A percentile compares a stretch with the other conserved stretches of the same genome.
These are phyloP conservation scores for Beta macrorhiza DNA, from an alignment of 179 eudicot genomes.

Conservation along the genomic window DNA sequence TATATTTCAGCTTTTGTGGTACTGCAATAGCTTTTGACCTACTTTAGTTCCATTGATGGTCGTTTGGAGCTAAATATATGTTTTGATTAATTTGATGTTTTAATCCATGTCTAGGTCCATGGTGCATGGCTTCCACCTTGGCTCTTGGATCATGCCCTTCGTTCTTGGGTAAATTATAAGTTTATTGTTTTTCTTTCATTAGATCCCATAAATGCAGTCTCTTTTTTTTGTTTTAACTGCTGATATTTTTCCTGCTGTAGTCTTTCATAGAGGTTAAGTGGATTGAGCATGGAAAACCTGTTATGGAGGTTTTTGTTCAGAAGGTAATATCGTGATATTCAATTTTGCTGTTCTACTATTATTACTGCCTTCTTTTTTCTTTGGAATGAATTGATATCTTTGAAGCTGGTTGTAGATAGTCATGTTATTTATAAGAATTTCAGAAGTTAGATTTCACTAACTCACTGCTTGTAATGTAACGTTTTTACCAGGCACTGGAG, in stretches of 20 bases:
- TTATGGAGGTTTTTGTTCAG: slow-evolving; percentile 46
- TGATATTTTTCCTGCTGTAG: slow-evolving; percentile 34
- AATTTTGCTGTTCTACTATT: background rate
- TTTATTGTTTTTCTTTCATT: slow-evolving; percentile 10
- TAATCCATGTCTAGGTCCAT: slow-evolving; percentile 55
- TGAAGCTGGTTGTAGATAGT: background rate
- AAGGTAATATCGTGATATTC: slow-evolving; percentile 44
- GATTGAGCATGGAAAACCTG: slow-evolving; percentile 73
- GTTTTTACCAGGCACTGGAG: slow-evolving; percentile 47
- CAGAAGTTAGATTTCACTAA: background rate
- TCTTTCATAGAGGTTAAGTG: slow-evolving; percentile 59
- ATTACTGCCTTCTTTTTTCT: background rate
- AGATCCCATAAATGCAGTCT: background rate
- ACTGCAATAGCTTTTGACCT: background rate
- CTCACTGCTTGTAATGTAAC: slow-evolving; percentile 11
- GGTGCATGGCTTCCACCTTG: slow-evolving; percentile 97
- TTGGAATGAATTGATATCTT: background rate
- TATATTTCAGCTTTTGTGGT: background rate
- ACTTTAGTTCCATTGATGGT: slow-evolving; percentile 9
- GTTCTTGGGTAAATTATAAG: slow-evolving; percentile 50
- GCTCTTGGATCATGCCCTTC: slow-evolving; percentile 57
- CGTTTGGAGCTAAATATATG: background rate
- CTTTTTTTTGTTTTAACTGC: slow-evolving; percentile 8
- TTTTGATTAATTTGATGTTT: slow-evolving; percentile 11
- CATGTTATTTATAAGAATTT: background rate